These are phyloP conservation scores for Graphium sp. DNA, from an alignment of 2,329 filamentous ascomycete species.

Conservation along the genomic window DNA sequence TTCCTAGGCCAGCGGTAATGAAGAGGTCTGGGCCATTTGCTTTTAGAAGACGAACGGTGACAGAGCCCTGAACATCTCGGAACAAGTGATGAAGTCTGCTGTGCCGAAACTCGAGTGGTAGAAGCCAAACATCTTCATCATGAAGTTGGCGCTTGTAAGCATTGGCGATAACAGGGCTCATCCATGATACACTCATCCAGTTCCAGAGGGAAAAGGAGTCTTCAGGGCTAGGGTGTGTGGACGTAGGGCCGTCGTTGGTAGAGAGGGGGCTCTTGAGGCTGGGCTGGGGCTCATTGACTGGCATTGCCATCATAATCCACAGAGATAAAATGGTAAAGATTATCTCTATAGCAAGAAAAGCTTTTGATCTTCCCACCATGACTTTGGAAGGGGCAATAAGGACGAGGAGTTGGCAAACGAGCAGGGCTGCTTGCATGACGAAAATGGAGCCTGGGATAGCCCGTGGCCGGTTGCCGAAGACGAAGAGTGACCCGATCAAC, in stretches of 20 bases:
- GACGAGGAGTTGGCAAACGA: constrained; percentile 10
- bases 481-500: constrained; percentile 10
- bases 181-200: constrained; percentile 76
- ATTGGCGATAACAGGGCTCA: constrained; percentile 52
- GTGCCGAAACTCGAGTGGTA: constrained; percentile 74
- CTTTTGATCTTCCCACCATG: constrained; percentile 14
- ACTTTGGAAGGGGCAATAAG: constrained; percentile 7
- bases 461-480: constrained; percentile 13
- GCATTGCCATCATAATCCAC: constrained; percentile 46
- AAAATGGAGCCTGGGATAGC: constrained; percentile 13
- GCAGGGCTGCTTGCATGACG: constrained; percentile 12
- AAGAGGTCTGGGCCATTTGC: constrained; percentile 70
- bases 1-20: constrained; percentile 45
- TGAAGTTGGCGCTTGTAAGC: constrained; percentile 51
- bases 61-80: constrained; percentile 52
- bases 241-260: constrained; percentile 32
- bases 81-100: constrained; percentile 58
- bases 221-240: constrained; percentile 52
- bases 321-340: constrained; percentile 28
- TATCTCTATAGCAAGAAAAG: too few relatives aligned
- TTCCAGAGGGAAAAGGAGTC: constrained; percentile 68
- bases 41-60: constrained; percentile 49
- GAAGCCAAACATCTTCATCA: constrained; percentile 65
- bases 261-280: constrained; percentile 39
- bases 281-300: constrained; percentile 43